Base-by-base conservation (phyloP, 345 rosid species). In the Eucalyptus pauciflora region DNA sequence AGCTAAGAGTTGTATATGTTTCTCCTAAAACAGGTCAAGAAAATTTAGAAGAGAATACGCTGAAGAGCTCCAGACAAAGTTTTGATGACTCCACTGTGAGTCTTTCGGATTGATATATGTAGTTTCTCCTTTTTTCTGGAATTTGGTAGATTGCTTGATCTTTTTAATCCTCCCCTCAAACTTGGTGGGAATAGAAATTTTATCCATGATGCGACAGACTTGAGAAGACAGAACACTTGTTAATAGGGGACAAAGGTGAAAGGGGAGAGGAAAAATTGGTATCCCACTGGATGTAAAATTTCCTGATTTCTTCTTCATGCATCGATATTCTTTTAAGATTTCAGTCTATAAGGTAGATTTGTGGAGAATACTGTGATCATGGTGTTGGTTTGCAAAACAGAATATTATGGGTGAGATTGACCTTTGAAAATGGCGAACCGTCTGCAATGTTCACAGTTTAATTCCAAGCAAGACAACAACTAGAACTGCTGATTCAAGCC, bases 1-100 rank as follows among this genome's bases (percentile, higher is more conserved):
- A 96, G 94, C 98, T 98, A 86, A 98, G 94, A 93, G 99, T 97
- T 90, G 90, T 94, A 4, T 96, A 97, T 89, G 86, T 91, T 69
- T 33, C 96, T 62, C 94, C 96, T 45, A 92, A 95, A 50, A 92
- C 97, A 58, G 94, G 56, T 33, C 86, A 92, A 89, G 96, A 91
- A 87, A 93, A 90, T 91, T 89, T 91, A 87, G 98, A 94, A 86
- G 95, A 94, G 85, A 95, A 93, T 87, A 88, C 17, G 86, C 90
- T 91, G 83, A 93, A 86, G 93, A 93, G 90, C 89, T 91, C 94
- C 91, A 54, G 91, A 76, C 91, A 51, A 71, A 93, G 93, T 92
- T 93, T 94, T 41, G 98, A 95, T 88, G 90, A 93, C 71, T 92
- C 92, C 87, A 79, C 94, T 87, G 99, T 97, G 89, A 97, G 99